Evolutionary conservation across 2,329 filamentous ascomycete genomes (phyloP), one percentile per base, ranked within the genome.

Genomic region (Bertia moriformis): DNA sequence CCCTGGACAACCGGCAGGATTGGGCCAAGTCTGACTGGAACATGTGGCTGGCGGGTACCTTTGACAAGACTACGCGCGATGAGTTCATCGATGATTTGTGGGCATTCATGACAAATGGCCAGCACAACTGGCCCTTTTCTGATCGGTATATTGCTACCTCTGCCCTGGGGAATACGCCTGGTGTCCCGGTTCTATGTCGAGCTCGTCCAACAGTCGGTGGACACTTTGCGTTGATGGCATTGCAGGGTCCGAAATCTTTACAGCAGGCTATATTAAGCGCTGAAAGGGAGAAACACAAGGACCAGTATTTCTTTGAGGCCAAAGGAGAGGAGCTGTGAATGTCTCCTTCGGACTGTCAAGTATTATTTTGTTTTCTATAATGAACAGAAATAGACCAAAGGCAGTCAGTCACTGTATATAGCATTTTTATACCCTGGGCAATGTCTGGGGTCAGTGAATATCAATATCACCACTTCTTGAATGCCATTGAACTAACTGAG

Each of bases 1-100:
- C 60, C 4, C 51, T 65, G 4, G 59, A 63, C 32, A 51, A 53
- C 38, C 45, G 53, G 18, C 57, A 59, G 18, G 48, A 58, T 19
- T 65, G 58, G 56, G 55, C 51, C 24, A 64, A 65, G 44, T 58
- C 56, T 2, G 60, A 65, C 43, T 62, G 59, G 63, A 60, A 61
- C 42, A 58, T 62, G 47, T 63, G 59, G 55, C 44, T 55, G n/a
- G 59, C 58, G 14, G 56, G 38, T 7, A 35, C 32, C 43, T 17
- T 41, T 37, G 24, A 43, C 1, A 35, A 38, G 10, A 29, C 38
- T 17, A 45, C 45, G n/a, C 40, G 40, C 17, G 22, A 42, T 14
- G 43, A 44, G 48, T 58, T 62, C 29, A 50, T 63, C 19, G 46
- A 61, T 42, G 57, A 61, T 39, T 44, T 62, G n/a, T 59, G 58